Base-by-base conservation (phyloP, 306 rosid genomes). In the Glycyrrhiza uralensis region DNA sequence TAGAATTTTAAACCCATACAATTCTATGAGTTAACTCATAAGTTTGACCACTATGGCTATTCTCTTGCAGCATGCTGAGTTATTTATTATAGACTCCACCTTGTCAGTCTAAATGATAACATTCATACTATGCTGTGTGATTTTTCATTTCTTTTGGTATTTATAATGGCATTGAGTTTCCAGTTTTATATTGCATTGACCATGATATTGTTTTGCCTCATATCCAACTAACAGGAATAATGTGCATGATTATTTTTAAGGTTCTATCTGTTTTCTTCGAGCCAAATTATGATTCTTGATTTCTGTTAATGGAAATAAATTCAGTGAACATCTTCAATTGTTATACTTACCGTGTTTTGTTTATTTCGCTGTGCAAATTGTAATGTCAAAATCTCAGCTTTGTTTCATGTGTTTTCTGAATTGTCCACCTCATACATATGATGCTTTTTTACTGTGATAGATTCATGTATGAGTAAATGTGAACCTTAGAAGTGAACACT, bases 101-200 rank as follows among this genome's bases (percentile, higher is more conserved):
- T 6, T 56, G 1, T 24, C 45, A 15, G 2, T 71, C 36, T 56
- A 59, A 72, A 66, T 55, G 46, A 35, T 69, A 22, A n/a, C 51
- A 45, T 36, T 45, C 46, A 28, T 56, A 33, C 10, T 17, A 10
- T 73, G 66, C 35, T 46, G 33, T 33, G 30, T 22, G n/a, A 45
- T 39, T 57, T 66, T 52, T 45, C 71, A 49, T 66, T 72, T 64
- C 71, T 20, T 74, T 51, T 50, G 35, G 35, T 74, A 64, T 38
- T n/a, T 28, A 59, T 41, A n/a, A 56, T 28, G 20, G 39, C 61
- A 20, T 28, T 30, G 22, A 12, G n/a, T n/a, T n/a, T n/a, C 49
- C 64, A 62, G 50, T 29, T 52, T 55, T 36, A 11, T 28, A 14
- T 63, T 47, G 20, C 22, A 24, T 59, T 47, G 24, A 69, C 63